Base-by-base conservation (phyloP, 257 asterid genomes). In the Jasminum sambac region DNA sequence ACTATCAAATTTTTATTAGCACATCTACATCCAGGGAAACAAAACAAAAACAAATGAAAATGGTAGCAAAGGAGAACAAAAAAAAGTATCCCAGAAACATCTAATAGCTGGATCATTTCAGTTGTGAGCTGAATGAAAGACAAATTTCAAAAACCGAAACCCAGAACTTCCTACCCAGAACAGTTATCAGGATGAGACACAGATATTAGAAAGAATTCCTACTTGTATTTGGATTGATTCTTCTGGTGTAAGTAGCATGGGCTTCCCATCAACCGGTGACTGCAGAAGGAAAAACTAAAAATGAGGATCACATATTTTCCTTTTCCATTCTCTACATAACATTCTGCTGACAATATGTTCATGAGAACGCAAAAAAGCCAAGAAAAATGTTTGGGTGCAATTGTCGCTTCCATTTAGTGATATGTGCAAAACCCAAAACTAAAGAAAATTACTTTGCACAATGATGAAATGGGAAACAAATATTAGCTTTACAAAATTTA, bases 231-330 rank as follows among this genome's bases (percentile, higher is more conserved):
- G 95, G 79, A 95, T 95, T 0, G 99, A 95, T 75, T 95, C 96
- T 84, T 95, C 99, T 38, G 99, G 99, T 55, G 99, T 95, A 64
- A 94, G 96, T 26, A 95, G 90, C 99, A 91, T 91, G 61, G 93
- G 98, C 76, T 89, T 94, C 79, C 98, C 99, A 85, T 94, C 96
- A 74, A 94, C 96, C 23, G 99, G 98, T 68, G 99, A 94, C 99
- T 94, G 90, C 83, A 81, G 72, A 81, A 67, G 67, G 57, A 34
- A 72, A 80, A 72, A 23, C 41, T 50, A 66, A 62, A 44, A 12
- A 74, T 46, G 57, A 38, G 52, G 63, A 39, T 44, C 8, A 77
- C 64, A 17, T 69, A 72, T 50, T 43, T 25, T 50, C 71, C 10
- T 48, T 52, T 13, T n/a, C 11, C 37, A 4, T 50, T 57, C 59